Percentiles rank a stretch among this genome's conserved stretches.
Evolutionary conservation across 768 basidiomycete species (phyloP).

Genomic region (Paxillus involutus): DNA sequence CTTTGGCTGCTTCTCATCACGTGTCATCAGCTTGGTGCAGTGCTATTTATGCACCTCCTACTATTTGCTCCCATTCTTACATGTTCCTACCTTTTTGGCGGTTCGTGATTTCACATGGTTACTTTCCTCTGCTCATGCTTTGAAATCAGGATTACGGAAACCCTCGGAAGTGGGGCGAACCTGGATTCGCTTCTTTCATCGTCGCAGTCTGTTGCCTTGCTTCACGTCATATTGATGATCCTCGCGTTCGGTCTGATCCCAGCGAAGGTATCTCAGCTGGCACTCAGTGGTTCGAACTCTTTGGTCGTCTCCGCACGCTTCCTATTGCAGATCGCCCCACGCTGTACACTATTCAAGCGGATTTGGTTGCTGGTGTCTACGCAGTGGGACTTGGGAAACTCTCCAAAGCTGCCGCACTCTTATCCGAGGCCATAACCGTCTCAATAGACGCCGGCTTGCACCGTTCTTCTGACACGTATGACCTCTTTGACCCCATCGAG

Average conservation of each 20-base stretch:
- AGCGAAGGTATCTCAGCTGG: constrained; percentile 86
- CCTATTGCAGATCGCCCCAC: constrained; percentile 88
- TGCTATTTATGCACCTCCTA: constrained; percentile 92
- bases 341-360: constrained; percentile 88
- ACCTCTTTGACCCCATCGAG: constrained; percentile 87
- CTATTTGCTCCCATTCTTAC: constrained; percentile 88
- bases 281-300: constrained; percentile 89
- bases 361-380: constrained; percentile 89
- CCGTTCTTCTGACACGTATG: constrained; percentile 81
- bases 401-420: constrained; percentile 80
- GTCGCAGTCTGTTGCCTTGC: constrained; percentile 91
- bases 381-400: constrained; percentile 89
- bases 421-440: constrained; percentile 85
- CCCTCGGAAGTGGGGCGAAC: constrained; percentile 93
- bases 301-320: constrained; percentile 82
- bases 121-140: constrained; percentile 16
- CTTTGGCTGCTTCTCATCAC: constrained; percentile 12
- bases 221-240: constrained; percentile 91
- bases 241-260: constrained; percentile 81
- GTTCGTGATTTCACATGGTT: constrained; percentile 39
- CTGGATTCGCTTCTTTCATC: constrained; percentile 92
- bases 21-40: constrained; percentile 61
- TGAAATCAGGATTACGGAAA: constrained; percentile 80
- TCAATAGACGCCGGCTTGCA: constrained; percentile 89
- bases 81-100: constrained; percentile 84